Conservation (phyloP, 371 early-diverging fungal species). For the Chytridium lagenaria region DNA sequence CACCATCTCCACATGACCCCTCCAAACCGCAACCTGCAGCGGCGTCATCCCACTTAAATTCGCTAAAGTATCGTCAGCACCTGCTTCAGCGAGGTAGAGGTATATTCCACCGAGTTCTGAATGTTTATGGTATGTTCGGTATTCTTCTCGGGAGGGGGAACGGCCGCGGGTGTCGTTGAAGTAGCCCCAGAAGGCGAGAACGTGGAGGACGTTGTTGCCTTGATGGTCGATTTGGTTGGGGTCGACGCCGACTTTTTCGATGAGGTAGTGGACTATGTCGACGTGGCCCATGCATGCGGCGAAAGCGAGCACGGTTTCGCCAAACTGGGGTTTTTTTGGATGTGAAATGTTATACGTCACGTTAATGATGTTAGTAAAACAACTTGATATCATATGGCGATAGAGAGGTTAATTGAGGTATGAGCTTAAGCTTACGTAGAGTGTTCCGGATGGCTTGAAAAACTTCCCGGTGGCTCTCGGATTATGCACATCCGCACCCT, state of each 20-base stretch:
- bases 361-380: neutral
- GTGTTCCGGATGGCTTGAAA: conserved; percentile 9
- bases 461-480: conserved; percentile 31
- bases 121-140: neutral
- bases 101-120: conserved; percentile 13
- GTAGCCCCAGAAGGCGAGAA: conserved; percentile 39
- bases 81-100: neutral
- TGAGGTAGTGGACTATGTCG: conserved; percentile 34
- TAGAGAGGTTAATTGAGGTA: too few species aligned
- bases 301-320: conserved; percentile 37
- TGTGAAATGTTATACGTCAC: neutral
- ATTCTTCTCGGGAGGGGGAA: neutral
- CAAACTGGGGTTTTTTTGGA: too few species aligned
- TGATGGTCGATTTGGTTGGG: conserved; percentile 30
- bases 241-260: conserved; percentile 28
- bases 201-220: conserved; percentile 44
- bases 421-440: conserved; percentile 14
- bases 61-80: conserved; percentile 14
- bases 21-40: conserved; percentile 33
- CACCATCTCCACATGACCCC: conserved; percentile 33
- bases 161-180: conserved; percentile 18
- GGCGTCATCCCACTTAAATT: conserved; percentile 35
- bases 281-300: conserved; percentile 36
- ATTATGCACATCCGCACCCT: conserved; percentile 24
- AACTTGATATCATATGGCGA: conserved; percentile 11